A percentile compares a stretch with the other conserved stretches of the same genome.
phyloP scores from a whole-genome alignment of 257 asterid genomes.

The Nicotiana otophora region DNA sequence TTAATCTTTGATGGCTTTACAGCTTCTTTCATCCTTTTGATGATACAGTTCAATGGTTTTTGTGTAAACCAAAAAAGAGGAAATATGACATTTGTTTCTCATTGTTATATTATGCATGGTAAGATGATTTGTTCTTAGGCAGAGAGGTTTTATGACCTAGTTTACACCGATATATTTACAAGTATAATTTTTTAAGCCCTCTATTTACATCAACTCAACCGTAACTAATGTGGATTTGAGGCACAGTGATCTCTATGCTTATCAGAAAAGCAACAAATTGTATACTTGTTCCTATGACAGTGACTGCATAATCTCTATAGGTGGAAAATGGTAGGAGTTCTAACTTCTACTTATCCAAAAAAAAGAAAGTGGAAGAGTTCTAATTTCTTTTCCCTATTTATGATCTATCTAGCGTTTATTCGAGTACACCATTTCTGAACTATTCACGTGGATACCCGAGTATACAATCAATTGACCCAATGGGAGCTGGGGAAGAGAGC shows the following conservation, averaged over 20 bases:
- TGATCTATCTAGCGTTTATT: slow-evolving; percentile 6
- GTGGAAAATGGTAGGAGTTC: background rate
- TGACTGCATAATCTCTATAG: background rate
- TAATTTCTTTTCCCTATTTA: background rate
- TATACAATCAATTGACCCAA: slow-evolving; percentile 30
- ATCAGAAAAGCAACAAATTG: background rate
- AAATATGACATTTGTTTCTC: background rate
- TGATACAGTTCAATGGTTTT: background rate
- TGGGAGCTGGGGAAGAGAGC: slow-evolving; percentile 81
- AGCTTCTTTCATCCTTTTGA: background rate
- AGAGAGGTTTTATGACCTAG: background rate
- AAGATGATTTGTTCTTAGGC: background rate
- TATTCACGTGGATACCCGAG: slow-evolving; percentile 20
- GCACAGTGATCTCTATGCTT: background rate
- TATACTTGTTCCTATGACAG: background rate
- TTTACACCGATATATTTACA: too few relatives aligned
- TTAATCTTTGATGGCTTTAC: background rate
- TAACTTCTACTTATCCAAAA: background rate
- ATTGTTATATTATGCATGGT: background rate
- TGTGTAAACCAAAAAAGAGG: background rate
- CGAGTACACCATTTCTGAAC: slow-evolving; percentile 9
- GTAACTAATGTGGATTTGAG: background rate
- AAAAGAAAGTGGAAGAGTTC: background rate
- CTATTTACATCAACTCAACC: background rate
- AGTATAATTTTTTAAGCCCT: background rate